Evolutionary conservation across 1,284 basidiomycete species (phyloP).

Genomic region (Leccinum subrobustum): DNA sequence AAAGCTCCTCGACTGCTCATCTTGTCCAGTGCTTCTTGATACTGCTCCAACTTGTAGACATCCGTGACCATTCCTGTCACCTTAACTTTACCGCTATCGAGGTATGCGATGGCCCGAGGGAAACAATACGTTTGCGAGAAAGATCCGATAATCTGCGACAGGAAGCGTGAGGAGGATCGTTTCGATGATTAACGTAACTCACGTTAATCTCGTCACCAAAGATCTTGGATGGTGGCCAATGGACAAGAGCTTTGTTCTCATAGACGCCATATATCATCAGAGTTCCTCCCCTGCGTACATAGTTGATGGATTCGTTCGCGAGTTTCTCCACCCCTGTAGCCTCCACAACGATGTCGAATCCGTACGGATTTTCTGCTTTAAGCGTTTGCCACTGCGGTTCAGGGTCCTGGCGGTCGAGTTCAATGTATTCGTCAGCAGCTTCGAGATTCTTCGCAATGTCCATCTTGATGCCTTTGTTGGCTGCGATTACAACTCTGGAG

Average conservation of each 20-base stretch:
- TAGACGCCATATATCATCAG: slow-evolving; percentile 78
- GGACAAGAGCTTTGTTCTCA: slow-evolving; percentile 69
- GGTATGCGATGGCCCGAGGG: slow-evolving; percentile 80
- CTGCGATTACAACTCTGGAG: slow-evolving; percentile 70
- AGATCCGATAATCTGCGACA: slow-evolving; percentile 73
- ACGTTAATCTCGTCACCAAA: slow-evolving; percentile 85
- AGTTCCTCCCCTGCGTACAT: slow-evolving; percentile 77
- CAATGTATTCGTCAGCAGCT: slow-evolving; percentile 80
- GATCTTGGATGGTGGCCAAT: slow-evolving; percentile 84
- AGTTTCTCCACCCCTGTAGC: slow-evolving; percentile 83
- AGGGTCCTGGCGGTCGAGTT: slow-evolving; percentile 76
- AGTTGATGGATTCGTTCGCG: slow-evolving; percentile 79
- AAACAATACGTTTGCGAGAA: slow-evolving; percentile 85
- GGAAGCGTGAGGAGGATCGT: slow-evolving; percentile 2
- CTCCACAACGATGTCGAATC: slow-evolving; percentile 87
- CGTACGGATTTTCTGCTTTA: slow-evolving; percentile 77
- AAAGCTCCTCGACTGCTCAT: slow-evolving; percentile 72
- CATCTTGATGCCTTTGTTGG: slow-evolving; percentile 86
- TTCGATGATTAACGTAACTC: slow-evolving; percentile 19
- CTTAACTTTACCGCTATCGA: slow-evolving; percentile 79
- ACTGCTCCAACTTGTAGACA: slow-evolving; percentile 71
- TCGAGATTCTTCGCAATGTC: slow-evolving; percentile 74
- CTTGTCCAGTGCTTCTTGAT: slow-evolving; percentile 79
- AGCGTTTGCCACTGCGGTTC: slow-evolving; percentile 77
- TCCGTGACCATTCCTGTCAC: slow-evolving; percentile 82